Conservation (phyloP, 352 stramenopile species). For the Phytophthora ramorum region DNA sequence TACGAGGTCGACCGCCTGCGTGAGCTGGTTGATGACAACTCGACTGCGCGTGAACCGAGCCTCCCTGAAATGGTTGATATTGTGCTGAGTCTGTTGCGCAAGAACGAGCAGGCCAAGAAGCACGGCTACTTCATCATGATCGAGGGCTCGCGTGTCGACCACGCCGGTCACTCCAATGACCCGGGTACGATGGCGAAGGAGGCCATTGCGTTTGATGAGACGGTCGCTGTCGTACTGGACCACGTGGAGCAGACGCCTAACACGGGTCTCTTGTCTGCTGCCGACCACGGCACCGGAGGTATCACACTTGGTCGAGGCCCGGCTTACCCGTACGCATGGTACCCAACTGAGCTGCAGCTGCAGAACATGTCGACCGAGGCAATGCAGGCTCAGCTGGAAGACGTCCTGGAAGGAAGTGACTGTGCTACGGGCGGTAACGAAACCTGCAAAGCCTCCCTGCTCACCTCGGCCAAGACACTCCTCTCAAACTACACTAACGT, state of each 20-base stretch:
- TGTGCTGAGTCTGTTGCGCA: slow-evolving; percentile 65
- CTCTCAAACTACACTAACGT: slow-evolving; percentile 66
- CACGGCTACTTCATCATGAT: slow-evolving; percentile 84
- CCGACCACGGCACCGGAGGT: slow-evolving; percentile 73
- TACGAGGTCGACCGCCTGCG: slow-evolving; percentile 72
- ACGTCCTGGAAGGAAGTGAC: slow-evolving; percentile 39
- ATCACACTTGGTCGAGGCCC: slow-evolving; percentile 53
- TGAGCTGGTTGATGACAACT: slow-evolving; percentile 41
- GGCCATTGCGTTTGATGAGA: slow-evolving; percentile 74
- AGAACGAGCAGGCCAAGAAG: slow-evolving; percentile 73
- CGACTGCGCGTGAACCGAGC: slow-evolving; percentile 57
- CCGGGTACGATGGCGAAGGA: slow-evolving; percentile 72
- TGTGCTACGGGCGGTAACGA: slow-evolving; percentile 41
- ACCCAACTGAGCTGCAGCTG: slow-evolving; percentile 48
- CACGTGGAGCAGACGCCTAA: slow-evolving; percentile 59
- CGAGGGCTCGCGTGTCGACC: slow-evolving; percentile 72
- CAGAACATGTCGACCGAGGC: slow-evolving; percentile 71
- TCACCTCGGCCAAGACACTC: slow-evolving; percentile 49
- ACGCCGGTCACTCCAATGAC: slow-evolving; percentile 74
- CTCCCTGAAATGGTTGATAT: slow-evolving; percentile 72
- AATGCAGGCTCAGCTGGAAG: slow-evolving; percentile 53
- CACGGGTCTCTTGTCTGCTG: slow-evolving; percentile 60
- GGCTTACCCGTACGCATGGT: slow-evolving; percentile 60
- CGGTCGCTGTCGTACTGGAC: slow-evolving; percentile 66
- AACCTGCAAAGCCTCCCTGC: slow-evolving; percentile 53